Evolutionary conservation across 768 basidiomycete genomes (phyloP).

Genomic region (Psilocybe cyanescens): DNA sequence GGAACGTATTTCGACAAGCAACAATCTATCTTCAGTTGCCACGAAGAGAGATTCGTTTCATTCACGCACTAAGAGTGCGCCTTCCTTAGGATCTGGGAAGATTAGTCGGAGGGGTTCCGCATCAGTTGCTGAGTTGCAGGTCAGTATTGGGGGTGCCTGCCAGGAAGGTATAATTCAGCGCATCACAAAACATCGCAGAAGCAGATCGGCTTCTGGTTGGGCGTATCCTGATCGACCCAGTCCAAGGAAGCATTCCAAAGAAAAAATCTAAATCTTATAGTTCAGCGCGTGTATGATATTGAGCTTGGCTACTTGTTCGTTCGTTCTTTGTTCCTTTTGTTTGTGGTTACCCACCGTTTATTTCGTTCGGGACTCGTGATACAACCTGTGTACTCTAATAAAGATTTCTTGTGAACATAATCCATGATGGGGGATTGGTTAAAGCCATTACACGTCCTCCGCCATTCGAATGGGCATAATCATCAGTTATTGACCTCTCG

Average conservation of each 20-base stretch:
- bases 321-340: background rate
- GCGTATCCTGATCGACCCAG: conserved; percentile 26
- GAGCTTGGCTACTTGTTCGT: background rate
- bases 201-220: conserved; percentile 32
- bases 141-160: background rate
- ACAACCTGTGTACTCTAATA: too few species aligned
- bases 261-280: background rate
- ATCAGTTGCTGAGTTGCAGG: conserved; percentile 12
- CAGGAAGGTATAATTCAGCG: conserved; percentile 11
- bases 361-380: too few species aligned
- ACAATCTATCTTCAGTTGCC: background rate
- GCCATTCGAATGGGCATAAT: too few species aligned
- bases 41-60: conserved; percentile 13
- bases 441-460: too few species aligned
- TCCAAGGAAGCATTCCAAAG: conserved; percentile 3
- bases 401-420: too few species aligned
- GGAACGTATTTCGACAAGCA: background rate
- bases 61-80: conserved; percentile 26
- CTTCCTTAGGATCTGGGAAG: conserved; percentile 12
- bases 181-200: conserved; percentile 28
- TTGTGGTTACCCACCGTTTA: too few species aligned
- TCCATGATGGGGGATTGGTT: too few species aligned
- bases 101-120: background rate
- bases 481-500: too few species aligned
- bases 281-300: background rate